phyloP scores from a whole-genome alignment of 148 eudicot species.

The Amaranthus hypochondriacus region DNA sequence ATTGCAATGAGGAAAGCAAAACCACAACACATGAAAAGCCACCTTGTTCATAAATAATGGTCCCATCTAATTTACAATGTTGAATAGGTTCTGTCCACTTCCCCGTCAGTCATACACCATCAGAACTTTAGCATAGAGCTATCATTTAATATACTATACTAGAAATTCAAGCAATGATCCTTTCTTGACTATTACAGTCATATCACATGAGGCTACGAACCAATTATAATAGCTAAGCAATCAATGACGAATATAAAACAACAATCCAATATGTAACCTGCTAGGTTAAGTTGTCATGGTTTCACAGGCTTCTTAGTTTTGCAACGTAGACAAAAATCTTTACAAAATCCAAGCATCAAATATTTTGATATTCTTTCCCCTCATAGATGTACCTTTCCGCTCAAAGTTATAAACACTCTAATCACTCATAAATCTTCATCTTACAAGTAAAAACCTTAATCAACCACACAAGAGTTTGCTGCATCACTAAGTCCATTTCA shows the following conservation, averaged over 20 bases:
- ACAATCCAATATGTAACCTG: too few species aligned
- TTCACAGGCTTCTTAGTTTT: too few species aligned
- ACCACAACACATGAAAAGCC: background rate
- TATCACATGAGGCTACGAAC: background rate
- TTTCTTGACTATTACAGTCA: too few species aligned
- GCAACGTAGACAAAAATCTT: too few species aligned
- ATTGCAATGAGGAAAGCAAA: background rate
- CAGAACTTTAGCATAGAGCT: too few species aligned
- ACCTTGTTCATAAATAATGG: slow-evolving; percentile 27
- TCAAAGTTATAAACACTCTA: background rate
- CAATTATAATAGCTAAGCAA: background rate
- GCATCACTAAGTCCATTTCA: background rate
- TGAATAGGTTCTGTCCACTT: slow-evolving; percentile 23
- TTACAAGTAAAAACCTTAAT: background rate
- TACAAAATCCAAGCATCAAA: too few species aligned
- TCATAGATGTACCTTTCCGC: background rate
- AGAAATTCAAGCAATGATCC: background rate
- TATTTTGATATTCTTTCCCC: background rate
- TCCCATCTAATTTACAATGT: slow-evolving; percentile 23
- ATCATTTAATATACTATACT: background rate
- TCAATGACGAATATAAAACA: background rate
- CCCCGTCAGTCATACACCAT: slow-evolving; percentile 11
- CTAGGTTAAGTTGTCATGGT: too few species aligned
- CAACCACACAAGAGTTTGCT: background rate
- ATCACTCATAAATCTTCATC: background rate